Conservation (phyloP, 768 basidiomycete species). For the Suillus cothurnatus region DNA sequence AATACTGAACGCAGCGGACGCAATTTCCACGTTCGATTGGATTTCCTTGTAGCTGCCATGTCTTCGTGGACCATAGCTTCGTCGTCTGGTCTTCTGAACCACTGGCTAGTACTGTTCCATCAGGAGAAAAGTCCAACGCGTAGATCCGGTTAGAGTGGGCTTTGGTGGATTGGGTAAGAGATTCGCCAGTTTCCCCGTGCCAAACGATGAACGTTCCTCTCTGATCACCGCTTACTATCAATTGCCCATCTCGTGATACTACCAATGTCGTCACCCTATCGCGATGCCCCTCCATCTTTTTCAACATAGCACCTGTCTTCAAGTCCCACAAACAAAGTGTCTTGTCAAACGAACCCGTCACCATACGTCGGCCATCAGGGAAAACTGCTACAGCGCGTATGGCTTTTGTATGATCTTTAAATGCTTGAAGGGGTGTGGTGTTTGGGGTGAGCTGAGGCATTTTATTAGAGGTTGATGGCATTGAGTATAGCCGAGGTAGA, state of each 20-base stretch:
- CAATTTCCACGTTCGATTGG: neutral
- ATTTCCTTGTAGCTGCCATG: neutral
- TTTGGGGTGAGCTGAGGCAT: neutral
- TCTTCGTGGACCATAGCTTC: neutral
- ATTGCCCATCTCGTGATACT: neutral
- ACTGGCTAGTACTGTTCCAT: neutral
- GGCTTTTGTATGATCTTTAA: neutral
- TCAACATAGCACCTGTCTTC: neutral
- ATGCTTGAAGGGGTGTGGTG: neutral
- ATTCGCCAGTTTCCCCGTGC: neutral
- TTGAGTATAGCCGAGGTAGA: neutral
- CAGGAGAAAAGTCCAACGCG: neutral
- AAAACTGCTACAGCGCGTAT: neutral
- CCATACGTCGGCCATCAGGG: neutral
- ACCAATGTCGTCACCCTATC: conserved; percentile 23
- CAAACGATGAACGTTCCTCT: neutral
- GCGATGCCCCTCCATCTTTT: conserved; percentile 52
- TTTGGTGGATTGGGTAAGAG: neutral
- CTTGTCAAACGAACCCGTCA: neutral
- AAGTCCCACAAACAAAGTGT: conserved; percentile 1
- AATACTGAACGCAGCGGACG: neutral
- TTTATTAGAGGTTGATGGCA: neutral
- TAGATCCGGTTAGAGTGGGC: neutral
- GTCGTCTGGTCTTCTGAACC: neutral
- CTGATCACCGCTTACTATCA: neutral